Base-by-base conservation (phyloP, 305 asterid genomes). In the Fraxinus platypoda region DNA sequence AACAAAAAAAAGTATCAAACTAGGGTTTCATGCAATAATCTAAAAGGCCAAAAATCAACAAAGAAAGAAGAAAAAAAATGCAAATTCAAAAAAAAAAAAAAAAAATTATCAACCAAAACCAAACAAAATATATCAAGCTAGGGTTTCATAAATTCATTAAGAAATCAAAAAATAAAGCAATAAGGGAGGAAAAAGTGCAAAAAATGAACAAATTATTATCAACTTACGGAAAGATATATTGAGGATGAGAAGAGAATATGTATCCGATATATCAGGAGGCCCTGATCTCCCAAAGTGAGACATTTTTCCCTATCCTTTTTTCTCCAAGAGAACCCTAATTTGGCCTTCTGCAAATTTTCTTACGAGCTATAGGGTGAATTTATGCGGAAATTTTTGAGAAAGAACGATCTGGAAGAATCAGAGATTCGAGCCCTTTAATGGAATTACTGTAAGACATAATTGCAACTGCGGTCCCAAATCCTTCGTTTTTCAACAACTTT, bases 211-310 rank as follows among this genome's bases (percentile, higher is more conserved):
- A 75, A 33, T 17, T 11, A 28, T 1, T 7, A n/a, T 25, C 59
- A 6, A 52, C 71, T 80, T 74, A 86, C 86, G 86, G 81, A 86
- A 86, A 34, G 78, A 54, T 35, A 86, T 80, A 78, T 86, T 86
- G 81, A 83, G 86, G 81, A 83, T 82, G 38, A 86, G 86, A 66
- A 86, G 86, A 73, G 85, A 83, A n/a, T 83, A 86, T n/a, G 87
- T 83, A 12, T 83, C 88, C 17, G 81, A 9, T 75, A 83, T 81
- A 82, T 49, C 85, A 25, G 86, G 77, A 66, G 84, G 84, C 12
- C 86, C 83, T 1, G 83, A 59, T 23, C 86, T 66, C 33, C 83
- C 83, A 9, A 83, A 83, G 86, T 80, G 85, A 38, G 85, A 84
- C 85, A 81, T 86, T 81, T 33, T 71, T 19, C 38, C 30, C 83